A percentile compares a stretch with the other conserved stretches of the same genome.
Evolutionary conservation across 306 rosid species (phyloP).

Genomic region (Hippophae tibetana): DNA sequence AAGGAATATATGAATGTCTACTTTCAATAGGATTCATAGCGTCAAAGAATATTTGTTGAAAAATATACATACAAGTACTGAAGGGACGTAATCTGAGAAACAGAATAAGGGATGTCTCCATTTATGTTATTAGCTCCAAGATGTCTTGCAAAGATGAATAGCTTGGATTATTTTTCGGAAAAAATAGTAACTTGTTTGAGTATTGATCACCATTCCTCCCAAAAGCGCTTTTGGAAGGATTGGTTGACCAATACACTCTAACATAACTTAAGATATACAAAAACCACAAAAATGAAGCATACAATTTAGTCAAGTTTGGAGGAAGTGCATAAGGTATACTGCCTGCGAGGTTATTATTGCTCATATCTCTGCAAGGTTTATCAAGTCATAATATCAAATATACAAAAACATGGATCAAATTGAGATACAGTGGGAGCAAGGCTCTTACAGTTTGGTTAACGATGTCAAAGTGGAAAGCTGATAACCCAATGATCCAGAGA

Average conservation of each 20-base stretch:
- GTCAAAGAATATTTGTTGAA: slow-evolving; percentile 17
- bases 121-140: slow-evolving; percentile 58
- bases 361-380: slow-evolving; percentile 64
- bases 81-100: slow-evolving; percentile 51
- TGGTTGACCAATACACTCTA: too few species aligned
- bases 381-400: slow-evolving; percentile 14
- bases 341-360: slow-evolving; percentile 59
- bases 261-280: slow-evolving; percentile 1
- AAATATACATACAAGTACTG: slow-evolving; percentile 50
- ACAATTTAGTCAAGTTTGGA: slow-evolving; percentile 56
- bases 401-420: slow-evolving; percentile 1
- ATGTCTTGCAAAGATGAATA: slow-evolving; percentile 40
- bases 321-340: slow-evolving; percentile 60
- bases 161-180: too few species aligned
- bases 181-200: too few species aligned
- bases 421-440: slow-evolving; percentile 17
- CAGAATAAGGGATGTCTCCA: slow-evolving; percentile 53
- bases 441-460: slow-evolving; percentile 64
- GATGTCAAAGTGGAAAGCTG: slow-evolving; percentile 36
- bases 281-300: slow-evolving; percentile 31
- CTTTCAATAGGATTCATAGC: slow-evolving; percentile 7
- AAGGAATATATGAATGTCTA: slow-evolving; percentile 16
- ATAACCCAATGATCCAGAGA: slow-evolving; percentile 56
- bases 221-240: too few species aligned
- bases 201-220: too few species aligned